A percentile compares a stretch with the other conserved stretches of the same genome.
Evolutionary conservation across 2,329 filamentous ascomycete species (phyloP).

Genomic region (Clonostachys rosea): DNA sequence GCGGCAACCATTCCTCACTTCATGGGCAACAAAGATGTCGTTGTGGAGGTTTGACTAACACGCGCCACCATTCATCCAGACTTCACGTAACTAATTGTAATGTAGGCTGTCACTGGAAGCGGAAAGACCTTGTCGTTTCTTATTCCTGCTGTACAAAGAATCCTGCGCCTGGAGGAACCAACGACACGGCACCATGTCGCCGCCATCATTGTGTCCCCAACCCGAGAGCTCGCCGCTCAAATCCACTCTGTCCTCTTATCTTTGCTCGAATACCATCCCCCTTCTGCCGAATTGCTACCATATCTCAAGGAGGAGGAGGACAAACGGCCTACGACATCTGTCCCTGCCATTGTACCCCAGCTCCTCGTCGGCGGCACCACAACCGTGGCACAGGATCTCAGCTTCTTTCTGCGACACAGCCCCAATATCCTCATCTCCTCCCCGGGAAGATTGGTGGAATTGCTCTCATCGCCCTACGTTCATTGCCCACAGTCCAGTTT

Average conservation of each 20-base stretch:
- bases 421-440: conserved; percentile 90
- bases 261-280: conserved; percentile 76
- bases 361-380: conserved; percentile 82
- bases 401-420: conserved; percentile 75
- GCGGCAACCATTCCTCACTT: conserved; percentile 86
- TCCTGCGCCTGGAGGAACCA: conserved; percentile 75
- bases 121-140: conserved; percentile 87
- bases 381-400: conserved; percentile 80
- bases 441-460: conserved; percentile 82
- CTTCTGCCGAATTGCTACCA: conserved; percentile 64
- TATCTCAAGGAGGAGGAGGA: conserved; percentile 51
- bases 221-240: conserved; percentile 82
- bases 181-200: conserved; percentile 87
- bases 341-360: conserved; percentile 70
- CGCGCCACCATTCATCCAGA: background rate
- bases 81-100: background rate
- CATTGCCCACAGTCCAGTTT: conserved; percentile 87
- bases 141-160: conserved; percentile 76
- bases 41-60: conserved; percentile 62
- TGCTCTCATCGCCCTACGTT: conserved; percentile 81
- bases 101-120: conserved; percentile 77
- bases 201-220: conserved; percentile 89
- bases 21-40: conserved; percentile 85
- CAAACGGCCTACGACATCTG: conserved; percentile 41
- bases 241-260: conserved; percentile 78